phyloP scores from a whole-genome alignment of 2,329 filamentous ascomycete genomes.

The Sordariomycetes sp. region DNA sequence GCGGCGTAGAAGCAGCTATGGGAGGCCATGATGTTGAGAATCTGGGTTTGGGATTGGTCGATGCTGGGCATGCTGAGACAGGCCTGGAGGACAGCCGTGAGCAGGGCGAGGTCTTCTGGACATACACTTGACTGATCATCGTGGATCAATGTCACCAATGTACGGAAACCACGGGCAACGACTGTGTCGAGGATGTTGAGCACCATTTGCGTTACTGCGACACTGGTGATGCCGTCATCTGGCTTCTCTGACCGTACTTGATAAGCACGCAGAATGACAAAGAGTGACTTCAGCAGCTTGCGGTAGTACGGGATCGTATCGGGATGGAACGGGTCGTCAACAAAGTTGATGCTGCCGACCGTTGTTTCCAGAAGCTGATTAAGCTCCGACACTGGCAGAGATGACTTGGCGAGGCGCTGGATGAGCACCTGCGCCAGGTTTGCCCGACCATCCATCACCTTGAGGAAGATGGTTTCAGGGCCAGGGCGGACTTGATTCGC shows the following conservation, averaged over 20 bases:
- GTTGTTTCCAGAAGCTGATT: conserved; percentile 41
- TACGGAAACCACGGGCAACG: conserved; percentile 73
- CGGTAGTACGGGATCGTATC: conserved; percentile 65
- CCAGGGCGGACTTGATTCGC: conserved; percentile 67
- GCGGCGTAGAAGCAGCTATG: conserved; percentile 74
- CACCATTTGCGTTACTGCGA: conserved; percentile 49
- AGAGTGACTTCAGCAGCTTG: conserved; percentile 73
- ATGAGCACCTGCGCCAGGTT: conserved; percentile 76
- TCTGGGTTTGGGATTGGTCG: conserved; percentile 59
- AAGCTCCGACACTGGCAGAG: conserved; percentile 38
- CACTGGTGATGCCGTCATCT: conserved; percentile 15
- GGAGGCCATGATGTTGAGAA: conserved; percentile 59
- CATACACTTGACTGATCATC: conserved; percentile 37
- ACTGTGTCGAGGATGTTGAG: conserved; percentile 73
- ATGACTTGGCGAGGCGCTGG: conserved; percentile 62
- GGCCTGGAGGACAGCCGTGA: conserved; percentile 83
- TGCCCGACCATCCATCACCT: conserved; percentile 65
- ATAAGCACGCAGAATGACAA: conserved; percentile 67
- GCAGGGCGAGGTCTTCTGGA: conserved; percentile 74
- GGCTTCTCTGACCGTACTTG: conserved; percentile 22
- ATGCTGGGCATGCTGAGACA: conserved; percentile 71
- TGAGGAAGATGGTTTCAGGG: conserved; percentile 73
- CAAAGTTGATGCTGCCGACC: conserved; percentile 40
- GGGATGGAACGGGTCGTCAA: conserved; percentile 43
- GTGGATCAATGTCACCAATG: conserved; percentile 74